Conservation (phyloP, 352 stramenopile genomes). For the Phytophthora colocasiae region DNA sequence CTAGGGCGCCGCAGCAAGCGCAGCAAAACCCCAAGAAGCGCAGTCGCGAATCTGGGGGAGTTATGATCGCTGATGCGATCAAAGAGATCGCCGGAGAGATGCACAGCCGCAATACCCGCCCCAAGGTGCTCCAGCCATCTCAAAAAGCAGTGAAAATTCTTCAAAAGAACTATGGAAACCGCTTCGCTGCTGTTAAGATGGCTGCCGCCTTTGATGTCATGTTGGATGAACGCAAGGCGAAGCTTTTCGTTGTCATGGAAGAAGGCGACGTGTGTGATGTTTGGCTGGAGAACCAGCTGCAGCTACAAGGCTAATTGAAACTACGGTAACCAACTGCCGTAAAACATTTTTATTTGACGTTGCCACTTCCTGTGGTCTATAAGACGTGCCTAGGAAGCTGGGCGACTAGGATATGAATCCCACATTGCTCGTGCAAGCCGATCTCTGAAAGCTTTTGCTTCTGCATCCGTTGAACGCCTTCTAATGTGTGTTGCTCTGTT, state of each 20-base stretch:
- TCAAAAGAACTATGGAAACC: neutral
- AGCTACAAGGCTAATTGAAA: neutral
- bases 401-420: constrained; percentile 9
- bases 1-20: too few species aligned
- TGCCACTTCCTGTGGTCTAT: too few species aligned
- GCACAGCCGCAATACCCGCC: neutral
- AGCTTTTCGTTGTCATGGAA: constrained; percentile 16
- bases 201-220: constrained; percentile 3
- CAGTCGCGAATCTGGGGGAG: neutral
- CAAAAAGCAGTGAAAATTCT: constrained; percentile 2
- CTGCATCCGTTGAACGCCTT: neutral
- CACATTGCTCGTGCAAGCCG: constrained; percentile 18
- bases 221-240: constrained; percentile 19
- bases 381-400: neutral
- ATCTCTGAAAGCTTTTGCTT: constrained; percentile 15
- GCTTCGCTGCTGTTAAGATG: neutral
- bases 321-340: neutral
- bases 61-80: neutral
- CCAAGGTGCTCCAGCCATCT: neutral
- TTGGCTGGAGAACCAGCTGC: constrained; percentile 18
- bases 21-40: neutral
- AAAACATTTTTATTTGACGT: neutral
- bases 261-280: constrained; percentile 10
- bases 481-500: neutral
- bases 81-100: neutral